Conservation (phyloP, 2,329 filamentous ascomycete genomes). For the Beauveria asiatica region DNA sequence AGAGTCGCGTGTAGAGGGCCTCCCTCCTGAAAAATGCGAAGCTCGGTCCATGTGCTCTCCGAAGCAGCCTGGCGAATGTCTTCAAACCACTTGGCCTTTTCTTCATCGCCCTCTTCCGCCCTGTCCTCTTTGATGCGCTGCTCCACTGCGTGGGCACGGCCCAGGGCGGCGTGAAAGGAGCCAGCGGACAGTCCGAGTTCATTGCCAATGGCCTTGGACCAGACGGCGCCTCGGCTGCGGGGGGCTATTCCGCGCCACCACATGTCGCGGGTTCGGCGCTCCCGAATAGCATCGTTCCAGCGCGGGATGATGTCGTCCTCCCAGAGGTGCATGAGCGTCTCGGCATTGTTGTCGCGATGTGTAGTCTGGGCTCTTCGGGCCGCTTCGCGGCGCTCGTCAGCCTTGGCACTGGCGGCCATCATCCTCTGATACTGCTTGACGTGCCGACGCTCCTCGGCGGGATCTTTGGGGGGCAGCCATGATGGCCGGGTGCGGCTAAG, state of each 20-base stretch:
- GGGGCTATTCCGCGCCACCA: constrained; percentile 78
- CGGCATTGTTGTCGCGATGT: constrained; percentile 45
- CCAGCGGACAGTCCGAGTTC: constrained; percentile 57
- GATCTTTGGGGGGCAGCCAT: constrained; percentile 80
- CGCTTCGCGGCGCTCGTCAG: constrained; percentile 51
- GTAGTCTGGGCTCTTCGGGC: constrained; percentile 42
- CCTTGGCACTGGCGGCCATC: constrained; percentile 57
- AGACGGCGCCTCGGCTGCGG: constrained; percentile 59
- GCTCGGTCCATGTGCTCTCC: constrained; percentile 58
- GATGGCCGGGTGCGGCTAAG: constrained; percentile 72
- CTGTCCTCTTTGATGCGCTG: constrained; percentile 43
- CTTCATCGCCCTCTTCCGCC: constrained; percentile 44
- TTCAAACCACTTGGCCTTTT: constrained; percentile 51
- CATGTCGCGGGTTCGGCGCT: constrained; percentile 62
- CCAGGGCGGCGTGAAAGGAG: constrained; percentile 63
- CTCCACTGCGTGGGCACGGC: constrained; percentile 56
- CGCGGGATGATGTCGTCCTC: constrained; percentile 68
- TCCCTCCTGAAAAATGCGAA: constrained; percentile 61
- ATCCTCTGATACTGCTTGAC: constrained; percentile 78
- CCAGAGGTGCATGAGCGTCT: constrained; percentile 56
- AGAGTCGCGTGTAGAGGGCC: constrained; percentile 60
- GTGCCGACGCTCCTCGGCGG: constrained; percentile 83
- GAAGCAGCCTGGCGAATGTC: constrained; percentile 56
- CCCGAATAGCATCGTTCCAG: constrained; percentile 62
- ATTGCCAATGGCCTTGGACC: constrained; percentile 65